These are phyloP conservation scores for Myxozyma monticola DNA, from an alignment of 805 yeast species.

Conservation along the genomic window DNA sequence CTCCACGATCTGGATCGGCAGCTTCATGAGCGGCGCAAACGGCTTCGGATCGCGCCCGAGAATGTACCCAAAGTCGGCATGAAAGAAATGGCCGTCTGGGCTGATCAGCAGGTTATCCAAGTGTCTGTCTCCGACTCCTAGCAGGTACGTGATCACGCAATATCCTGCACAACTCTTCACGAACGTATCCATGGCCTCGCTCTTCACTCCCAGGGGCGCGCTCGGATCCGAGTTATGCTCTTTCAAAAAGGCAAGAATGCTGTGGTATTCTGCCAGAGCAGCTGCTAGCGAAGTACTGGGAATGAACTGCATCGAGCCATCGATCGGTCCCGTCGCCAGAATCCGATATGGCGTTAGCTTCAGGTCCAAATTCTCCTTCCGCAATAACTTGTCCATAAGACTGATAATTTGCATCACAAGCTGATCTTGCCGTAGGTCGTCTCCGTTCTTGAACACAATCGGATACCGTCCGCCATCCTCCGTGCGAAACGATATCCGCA, in stretches of 20 bases:
- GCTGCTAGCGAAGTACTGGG: constrained; percentile 87
- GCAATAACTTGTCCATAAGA: constrained; percentile 83
- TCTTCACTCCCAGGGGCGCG: constrained; percentile 46
- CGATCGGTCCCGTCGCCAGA: constrained; percentile 84
- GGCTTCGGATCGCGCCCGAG: constrained; percentile 98
- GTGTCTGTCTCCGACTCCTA: constrained; percentile 98
- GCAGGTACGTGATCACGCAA: constrained; percentile 88
- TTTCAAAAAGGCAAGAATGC: constrained; percentile 70
- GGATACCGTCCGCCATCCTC: constrained; percentile 56
- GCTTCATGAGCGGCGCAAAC: constrained; percentile 96
- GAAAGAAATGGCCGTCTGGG: constrained; percentile 89
- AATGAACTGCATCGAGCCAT: constrained; percentile 92
- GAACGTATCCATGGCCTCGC: constrained; percentile 85
- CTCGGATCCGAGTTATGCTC: constrained; percentile 58
- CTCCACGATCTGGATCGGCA: constrained; percentile 94
- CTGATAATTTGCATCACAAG: constrained; percentile 90
- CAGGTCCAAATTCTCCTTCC: constrained; percentile 87
- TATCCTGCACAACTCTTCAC: constrained; percentile 93
- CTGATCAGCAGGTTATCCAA: constrained; percentile 81
- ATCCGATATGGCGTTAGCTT: constrained; percentile 85
- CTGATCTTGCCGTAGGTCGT: constrained; percentile 94
- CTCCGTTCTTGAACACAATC: constrained; percentile 93
- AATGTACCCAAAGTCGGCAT: constrained; percentile 96
- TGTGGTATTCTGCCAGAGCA: constrained; percentile 70
- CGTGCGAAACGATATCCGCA: constrained; percentile 76